These are phyloP conservation scores for Colletotrichum coccodes DNA, from an alignment of 2,329 filamentous ascomycete species.

Conservation along the genomic window DNA sequence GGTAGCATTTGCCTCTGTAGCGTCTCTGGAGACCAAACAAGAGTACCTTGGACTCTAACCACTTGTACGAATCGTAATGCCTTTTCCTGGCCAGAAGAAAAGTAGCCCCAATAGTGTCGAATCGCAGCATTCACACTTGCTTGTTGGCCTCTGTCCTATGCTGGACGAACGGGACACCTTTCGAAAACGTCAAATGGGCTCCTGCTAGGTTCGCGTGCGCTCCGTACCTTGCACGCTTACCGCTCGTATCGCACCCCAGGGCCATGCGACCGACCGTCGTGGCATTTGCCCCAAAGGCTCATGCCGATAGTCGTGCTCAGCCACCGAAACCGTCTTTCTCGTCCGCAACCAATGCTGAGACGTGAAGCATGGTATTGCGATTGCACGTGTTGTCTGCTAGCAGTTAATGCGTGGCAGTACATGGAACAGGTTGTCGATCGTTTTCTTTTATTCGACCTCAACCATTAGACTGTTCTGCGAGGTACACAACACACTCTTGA, in stretches of 20 bases:
- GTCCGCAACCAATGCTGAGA: slow-evolving; percentile 1
- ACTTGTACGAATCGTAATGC: no score
- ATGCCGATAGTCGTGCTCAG: not conserved
- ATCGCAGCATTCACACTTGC: not conserved
- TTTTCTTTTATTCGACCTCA: not conserved
- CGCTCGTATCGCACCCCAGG: slow-evolving; percentile 1
- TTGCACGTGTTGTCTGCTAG: not conserved
- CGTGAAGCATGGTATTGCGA: not conserved
- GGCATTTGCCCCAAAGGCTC: not conserved
- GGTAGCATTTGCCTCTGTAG: not conserved
- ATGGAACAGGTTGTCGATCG: not conserved
- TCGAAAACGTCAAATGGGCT: slow-evolving; percentile 4
- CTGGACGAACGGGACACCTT: slow-evolving; percentile 13
- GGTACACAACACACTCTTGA: not conserved
- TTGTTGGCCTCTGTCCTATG: not conserved
- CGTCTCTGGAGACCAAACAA: not conserved
- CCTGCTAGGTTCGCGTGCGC: not conserved
- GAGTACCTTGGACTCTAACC: no score
- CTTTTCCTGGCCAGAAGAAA: not conserved
- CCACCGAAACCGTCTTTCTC: not conserved
- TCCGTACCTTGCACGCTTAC: not conserved
- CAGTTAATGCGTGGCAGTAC: not conserved
- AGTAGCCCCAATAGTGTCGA: not conserved
- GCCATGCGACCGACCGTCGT: slow-evolving; percentile 12
- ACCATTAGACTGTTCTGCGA: not conserved